These are phyloP conservation scores for Fraxinus sp. DNA, from an alignment of 305 asterid species.

Conservation along the genomic window DNA sequence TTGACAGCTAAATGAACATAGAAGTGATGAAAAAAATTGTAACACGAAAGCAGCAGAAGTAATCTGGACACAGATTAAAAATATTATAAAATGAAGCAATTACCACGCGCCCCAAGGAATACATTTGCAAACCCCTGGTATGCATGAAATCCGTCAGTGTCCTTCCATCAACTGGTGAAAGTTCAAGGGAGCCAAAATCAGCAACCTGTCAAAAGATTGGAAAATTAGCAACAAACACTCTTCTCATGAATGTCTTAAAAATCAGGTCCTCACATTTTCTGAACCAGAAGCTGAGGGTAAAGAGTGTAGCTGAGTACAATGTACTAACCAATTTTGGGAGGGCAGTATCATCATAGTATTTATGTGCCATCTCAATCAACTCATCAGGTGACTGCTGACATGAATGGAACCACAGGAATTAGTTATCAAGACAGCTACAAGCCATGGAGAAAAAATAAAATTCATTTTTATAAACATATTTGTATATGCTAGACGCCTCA, in stretches of 20 bases:
- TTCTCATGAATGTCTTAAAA: slow-evolving; percentile 23
- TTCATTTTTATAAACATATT: neutral
- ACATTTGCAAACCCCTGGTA: slow-evolving; percentile 79
- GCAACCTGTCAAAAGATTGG: slow-evolving; percentile 53
- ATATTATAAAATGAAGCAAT: slow-evolving; percentile 27
- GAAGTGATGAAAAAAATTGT: slow-evolving; percentile 15
- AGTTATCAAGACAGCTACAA: slow-evolving; percentile 25
- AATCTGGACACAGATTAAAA: slow-evolving; percentile 19
- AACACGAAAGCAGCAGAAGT: slow-evolving; percentile 16
- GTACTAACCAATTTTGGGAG: slow-evolving; percentile 75
- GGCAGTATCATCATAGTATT: slow-evolving; percentile 75
- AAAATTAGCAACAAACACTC: slow-evolving; percentile 17
- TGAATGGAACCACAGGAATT: slow-evolving; percentile 32
- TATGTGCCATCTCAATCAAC: slow-evolving; percentile 79
- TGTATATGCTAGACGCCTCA: slow-evolving; percentile 12
- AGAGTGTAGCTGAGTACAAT: slow-evolving; percentile 15
- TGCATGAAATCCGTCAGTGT: slow-evolving; percentile 79
- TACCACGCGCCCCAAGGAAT: slow-evolving; percentile 87
- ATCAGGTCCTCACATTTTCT: neutral
- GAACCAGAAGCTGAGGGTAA: neutral
- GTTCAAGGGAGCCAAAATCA: slow-evolving; percentile 79
- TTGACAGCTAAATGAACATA: slow-evolving; percentile 9
- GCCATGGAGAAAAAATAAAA: slow-evolving; percentile 21
- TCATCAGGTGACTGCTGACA: slow-evolving; percentile 72
- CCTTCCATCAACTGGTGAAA: slow-evolving; percentile 81